Evolutionary conservation across 148 eudicot genomes (phyloP).

Genomic region (Rhododendron vialii): DNA sequence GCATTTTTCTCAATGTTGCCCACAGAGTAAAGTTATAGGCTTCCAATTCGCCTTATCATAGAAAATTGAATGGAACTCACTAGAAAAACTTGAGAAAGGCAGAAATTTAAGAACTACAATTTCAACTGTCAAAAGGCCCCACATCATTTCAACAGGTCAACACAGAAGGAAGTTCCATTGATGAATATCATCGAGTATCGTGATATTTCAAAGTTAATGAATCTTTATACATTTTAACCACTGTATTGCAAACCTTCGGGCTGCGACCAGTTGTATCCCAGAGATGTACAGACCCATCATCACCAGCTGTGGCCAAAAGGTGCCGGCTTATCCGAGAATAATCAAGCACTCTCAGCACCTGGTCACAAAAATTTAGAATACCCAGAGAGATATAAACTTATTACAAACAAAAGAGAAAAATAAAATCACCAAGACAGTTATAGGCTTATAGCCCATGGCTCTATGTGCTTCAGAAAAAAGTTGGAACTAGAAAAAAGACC

Average conservation of each 20-base stretch:
- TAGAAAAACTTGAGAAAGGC: background rate
- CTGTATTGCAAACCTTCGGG: conserved; percentile 63
- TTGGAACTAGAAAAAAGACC: conserved; percentile 34
- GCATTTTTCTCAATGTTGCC: background rate
- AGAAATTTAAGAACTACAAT: background rate
- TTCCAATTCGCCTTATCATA: background rate
- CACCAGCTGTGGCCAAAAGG: conserved; percentile 94
- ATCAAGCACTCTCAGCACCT: conserved; percentile 94
- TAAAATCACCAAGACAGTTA: background rate
- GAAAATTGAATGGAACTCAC: background rate
- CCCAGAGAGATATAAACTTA: conserved; percentile 10
- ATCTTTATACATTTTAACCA: background rate
- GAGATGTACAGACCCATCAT: conserved; percentile 92
- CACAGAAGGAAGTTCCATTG: background rate
- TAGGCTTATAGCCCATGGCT: background rate
- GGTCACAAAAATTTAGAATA: conserved; percentile 41
- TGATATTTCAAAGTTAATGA: background rate
- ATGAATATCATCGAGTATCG: background rate
- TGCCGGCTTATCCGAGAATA: conserved; percentile 93
- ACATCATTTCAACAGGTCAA: background rate
- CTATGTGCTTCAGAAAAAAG: conserved; percentile 3
- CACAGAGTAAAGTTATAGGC: background rate
- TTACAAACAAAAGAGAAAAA: background rate
- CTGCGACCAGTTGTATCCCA: conserved; percentile 94
- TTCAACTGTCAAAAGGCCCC: background rate